Evolutionary conservation across 140 eudicot genomes (phyloP), one percentile per base, ranked within the genome.

Genomic region (Stevia rebaudiana): DNA sequence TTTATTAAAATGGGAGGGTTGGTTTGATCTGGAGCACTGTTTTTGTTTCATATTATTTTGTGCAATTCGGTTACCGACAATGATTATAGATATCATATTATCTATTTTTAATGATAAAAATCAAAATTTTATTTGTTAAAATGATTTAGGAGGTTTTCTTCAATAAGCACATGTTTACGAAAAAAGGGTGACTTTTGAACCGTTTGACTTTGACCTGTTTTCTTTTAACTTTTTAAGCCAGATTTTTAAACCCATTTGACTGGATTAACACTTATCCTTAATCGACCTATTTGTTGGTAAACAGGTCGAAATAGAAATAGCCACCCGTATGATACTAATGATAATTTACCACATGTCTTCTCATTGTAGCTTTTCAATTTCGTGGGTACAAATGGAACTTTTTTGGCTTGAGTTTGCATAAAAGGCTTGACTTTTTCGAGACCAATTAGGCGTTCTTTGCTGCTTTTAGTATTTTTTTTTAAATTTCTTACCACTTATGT

Each of bases 391-490:
- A 94, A 74, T 88, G 99, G 99, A 94, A 94, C 83, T 81, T 85
- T 59, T 85, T 95, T 57, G 97, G 94, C 53, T 77, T 89, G 67
- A 85, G 95, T 70, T 80, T 94, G 82, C 88, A 83, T 78, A 86
- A 79, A 79, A 94, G 99, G 74, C 83, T 94, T 25, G 88, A 94
- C 63, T 88, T 83, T 79, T 94, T 94, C 43, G 99, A 94, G 83
- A 70, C 90, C 30, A 85, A 94, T 81, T 94, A 97, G 99, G 88
- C 97, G 17, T 88, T 94, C 73, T 94, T 88, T 76, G 94, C 94
- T 70, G 99, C 97, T 61, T 94, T 94, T 65, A 96, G 99, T 94
- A 73, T 61, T 22, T 35, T 57, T 70, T 35, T 6, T n/a, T n/a
- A n/a, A n/a, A n/a, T n/a, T n/a, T n/a, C n/a, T n/a, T n/a, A n/a